Conservation (phyloP, 1,284 basidiomycete genomes). For the Ganoderma lingzhi region DNA sequence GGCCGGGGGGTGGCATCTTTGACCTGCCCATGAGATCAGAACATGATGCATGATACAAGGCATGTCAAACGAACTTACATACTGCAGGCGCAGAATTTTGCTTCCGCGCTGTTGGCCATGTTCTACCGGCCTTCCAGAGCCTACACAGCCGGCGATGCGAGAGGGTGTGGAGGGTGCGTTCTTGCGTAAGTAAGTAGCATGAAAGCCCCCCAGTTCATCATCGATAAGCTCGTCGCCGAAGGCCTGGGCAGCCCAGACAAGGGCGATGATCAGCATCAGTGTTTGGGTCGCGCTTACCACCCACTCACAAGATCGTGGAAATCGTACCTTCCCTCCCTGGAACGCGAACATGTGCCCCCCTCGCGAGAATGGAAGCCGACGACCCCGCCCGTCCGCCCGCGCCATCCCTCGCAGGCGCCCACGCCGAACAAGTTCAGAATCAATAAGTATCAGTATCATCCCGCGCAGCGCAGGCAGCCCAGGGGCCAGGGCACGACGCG, state of each 20-base stretch:
- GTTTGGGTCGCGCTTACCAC: conserved; percentile 3
- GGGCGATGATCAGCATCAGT: conserved; percentile 25
- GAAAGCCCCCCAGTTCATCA: conserved; percentile 16
- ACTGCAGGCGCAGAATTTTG: not conserved
- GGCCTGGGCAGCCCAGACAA: conserved; percentile 14
- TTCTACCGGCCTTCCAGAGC: conserved; percentile 17
- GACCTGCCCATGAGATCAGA: conserved; percentile 18
- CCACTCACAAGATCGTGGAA: conserved; percentile 33
- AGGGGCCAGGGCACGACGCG: not conserved
- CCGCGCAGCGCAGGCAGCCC: conserved; percentile 6
- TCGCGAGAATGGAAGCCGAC: conserved; percentile 29
- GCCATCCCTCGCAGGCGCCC: not conserved
- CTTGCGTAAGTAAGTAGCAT: not conserved
- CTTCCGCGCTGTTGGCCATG: conserved; percentile 13
- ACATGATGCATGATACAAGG: conserved; percentile 2
- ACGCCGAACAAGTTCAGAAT: not conserved
- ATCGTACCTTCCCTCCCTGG: conserved; percentile 24
- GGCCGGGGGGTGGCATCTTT: not conserved
- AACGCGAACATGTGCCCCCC: conserved; percentile 21
- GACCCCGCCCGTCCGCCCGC: conserved; percentile 6
- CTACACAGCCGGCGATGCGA: not conserved
- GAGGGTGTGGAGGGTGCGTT: not conserved
- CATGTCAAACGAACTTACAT: conserved; percentile 1
- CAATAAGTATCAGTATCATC: conserved; percentile 17
- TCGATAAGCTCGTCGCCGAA: conserved; percentile 11